phyloP scores from a whole-genome alignment of 1,284 basidiomycete species.

The Amylostereum areolatum region DNA sequence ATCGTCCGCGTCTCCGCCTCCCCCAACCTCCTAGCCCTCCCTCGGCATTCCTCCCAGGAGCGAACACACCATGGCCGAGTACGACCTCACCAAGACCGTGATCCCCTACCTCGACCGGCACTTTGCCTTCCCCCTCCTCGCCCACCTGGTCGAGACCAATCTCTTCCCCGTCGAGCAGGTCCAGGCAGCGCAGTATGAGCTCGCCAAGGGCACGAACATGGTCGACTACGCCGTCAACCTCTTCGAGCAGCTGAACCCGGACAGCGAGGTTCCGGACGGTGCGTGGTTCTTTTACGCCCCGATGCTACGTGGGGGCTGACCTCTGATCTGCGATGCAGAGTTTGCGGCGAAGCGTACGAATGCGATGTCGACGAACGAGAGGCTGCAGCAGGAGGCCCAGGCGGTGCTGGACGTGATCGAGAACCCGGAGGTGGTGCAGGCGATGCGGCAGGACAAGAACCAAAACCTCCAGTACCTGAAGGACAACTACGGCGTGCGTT shows the following conservation, averaged over 20 bases:
- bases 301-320: background rate
- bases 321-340: conserved; percentile 39
- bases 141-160: conserved; percentile 73
- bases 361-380: conserved; percentile 79
- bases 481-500: conserved; percentile 83
- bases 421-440: conserved; percentile 91
- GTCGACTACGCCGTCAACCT: conserved; percentile 83
- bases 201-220: conserved; percentile 96
- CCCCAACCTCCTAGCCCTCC: background rate
- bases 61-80: conserved; percentile 61
- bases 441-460: conserved; percentile 90
- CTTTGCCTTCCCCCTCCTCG: conserved; percentile 87
- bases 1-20: background rate
- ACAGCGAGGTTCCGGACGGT: conserved; percentile 65
- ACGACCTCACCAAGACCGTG: conserved; percentile 87
- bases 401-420: conserved; percentile 94
- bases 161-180: conserved; percentile 76
- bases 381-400: conserved; percentile 84
- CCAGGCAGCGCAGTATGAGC: conserved; percentile 88
- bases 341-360: conserved; percentile 77
- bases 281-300: conserved; percentile 14
- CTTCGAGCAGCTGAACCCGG: conserved; percentile 73
- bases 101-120: conserved; percentile 94
- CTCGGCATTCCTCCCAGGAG: background rate
- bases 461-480: conserved; percentile 94